Evolutionary conservation across 2,329 filamentous ascomycete species (phyloP).

Genomic region (Sordariomycetes sp.): DNA sequence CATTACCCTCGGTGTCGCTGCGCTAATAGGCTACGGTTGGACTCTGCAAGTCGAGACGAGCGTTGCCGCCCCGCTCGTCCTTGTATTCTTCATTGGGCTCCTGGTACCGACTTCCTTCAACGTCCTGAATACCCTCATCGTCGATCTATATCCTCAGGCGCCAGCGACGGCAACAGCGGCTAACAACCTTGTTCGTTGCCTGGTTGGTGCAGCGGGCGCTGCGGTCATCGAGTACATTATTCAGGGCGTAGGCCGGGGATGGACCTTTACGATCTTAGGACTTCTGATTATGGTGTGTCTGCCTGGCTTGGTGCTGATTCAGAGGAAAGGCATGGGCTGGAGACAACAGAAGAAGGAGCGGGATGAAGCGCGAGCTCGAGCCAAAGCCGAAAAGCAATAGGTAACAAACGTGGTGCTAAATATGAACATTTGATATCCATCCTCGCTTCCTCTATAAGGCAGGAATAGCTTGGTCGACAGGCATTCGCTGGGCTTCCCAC

Average conservation of each 20-base stretch:
- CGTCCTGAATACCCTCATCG: slow-evolving; percentile 52
- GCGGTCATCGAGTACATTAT: slow-evolving; percentile 53
- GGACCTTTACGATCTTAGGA: slow-evolving; percentile 52
- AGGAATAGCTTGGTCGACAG: slow-evolving; percentile 56
- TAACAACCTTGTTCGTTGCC: slow-evolving; percentile 55
- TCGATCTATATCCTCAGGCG: slow-evolving; percentile 52
- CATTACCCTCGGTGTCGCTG: slow-evolving; percentile 41
- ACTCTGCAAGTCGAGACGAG: slow-evolving; percentile 38
- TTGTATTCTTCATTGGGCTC: slow-evolving; percentile 48
- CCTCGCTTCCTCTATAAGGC: slow-evolving; percentile 40
- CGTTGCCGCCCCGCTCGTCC: slow-evolving; percentile 44
- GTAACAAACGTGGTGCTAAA: too few species aligned
- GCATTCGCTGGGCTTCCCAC: slow-evolving; percentile 73
- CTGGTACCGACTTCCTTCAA: slow-evolving; percentile 53
- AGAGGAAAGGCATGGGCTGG: slow-evolving; percentile 38
- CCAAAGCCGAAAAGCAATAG: neutral
- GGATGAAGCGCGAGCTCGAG: slow-evolving; percentile 10
- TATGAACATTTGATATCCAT: too few species aligned
- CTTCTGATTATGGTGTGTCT: slow-evolving; percentile 37
- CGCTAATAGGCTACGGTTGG: slow-evolving; percentile 49
- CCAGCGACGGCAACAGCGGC: slow-evolving; percentile 55
- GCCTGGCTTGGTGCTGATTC: slow-evolving; percentile 39
- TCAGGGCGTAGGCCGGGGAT: slow-evolving; percentile 45
- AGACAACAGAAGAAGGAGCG: slow-evolving; percentile 38
- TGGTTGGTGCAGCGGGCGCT: slow-evolving; percentile 49